Evolutionary conservation across 208 protist species (phyloP).

Genomic region (Wallacemonas sp.): DNA sequence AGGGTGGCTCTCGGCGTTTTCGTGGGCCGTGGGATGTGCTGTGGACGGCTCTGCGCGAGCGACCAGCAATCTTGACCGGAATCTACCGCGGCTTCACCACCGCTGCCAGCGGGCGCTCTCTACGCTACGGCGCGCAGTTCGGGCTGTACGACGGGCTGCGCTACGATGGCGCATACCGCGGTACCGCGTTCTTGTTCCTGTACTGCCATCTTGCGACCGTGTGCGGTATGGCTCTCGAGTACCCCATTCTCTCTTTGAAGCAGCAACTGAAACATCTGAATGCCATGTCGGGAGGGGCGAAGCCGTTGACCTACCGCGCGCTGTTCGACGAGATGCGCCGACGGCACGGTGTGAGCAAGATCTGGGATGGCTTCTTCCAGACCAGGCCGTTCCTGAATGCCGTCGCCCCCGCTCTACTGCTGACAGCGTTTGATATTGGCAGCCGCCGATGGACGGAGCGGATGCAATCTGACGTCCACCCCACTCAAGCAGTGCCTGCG

Average conservation of each 20-base stretch:
- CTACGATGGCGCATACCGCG: constrained; percentile 72
- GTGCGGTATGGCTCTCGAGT: constrained; percentile 45
- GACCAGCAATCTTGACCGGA: constrained; percentile 42
- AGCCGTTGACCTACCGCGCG: constrained; percentile 48
- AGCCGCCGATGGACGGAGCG: constrained; percentile 64
- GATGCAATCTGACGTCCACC: constrained; percentile 42
- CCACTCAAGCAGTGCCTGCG: constrained; percentile 24
- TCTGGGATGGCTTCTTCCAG: constrained; percentile 85
- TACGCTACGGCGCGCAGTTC: constrained; percentile 61
- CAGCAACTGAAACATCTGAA: constrained; percentile 67
- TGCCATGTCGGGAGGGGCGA: constrained; percentile 15
- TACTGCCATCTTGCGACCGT: constrained; percentile 72
- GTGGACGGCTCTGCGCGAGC: constrained; percentile 46
- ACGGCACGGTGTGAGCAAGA: constrained; percentile 67
- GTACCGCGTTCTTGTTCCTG: constrained; percentile 51
- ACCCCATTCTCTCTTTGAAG: constrained; percentile 63
- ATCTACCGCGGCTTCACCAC: constrained; percentile 57
- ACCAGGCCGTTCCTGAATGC: constrained; percentile 64
- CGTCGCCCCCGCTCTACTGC: constrained; percentile 58
- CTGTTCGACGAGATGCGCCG: constrained; percentile 57
- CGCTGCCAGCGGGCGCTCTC: constrained; percentile 22
- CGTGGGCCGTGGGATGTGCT: constrained; percentile 59
- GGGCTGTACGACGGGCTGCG: constrained; percentile 77
- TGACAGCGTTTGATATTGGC: constrained; percentile 63
- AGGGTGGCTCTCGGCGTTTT: constrained; percentile 37